These are phyloP conservation scores for Crepidotus variabilis DNA, from an alignment of 768 basidiomycete species.

Conservation along the genomic window DNA sequence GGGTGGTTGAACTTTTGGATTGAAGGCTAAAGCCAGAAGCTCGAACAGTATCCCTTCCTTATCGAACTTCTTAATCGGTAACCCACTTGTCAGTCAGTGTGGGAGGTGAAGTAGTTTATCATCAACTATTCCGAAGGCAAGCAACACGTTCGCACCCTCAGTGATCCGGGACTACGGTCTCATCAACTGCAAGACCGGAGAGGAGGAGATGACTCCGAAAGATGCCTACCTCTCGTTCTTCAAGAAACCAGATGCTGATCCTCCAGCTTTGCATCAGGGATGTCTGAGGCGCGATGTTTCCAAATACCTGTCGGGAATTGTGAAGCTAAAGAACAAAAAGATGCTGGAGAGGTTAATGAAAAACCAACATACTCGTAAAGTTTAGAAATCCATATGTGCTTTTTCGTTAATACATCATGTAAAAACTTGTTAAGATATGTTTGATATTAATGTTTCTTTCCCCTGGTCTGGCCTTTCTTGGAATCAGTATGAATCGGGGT, in stretches of 20 bases:
- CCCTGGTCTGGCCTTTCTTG: conserved; percentile 23
- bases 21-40: conserved; percentile 10
- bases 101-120: conserved; percentile 31
- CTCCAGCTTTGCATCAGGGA: conserved; percentile 32
- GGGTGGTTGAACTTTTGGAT: conserved; percentile 24
- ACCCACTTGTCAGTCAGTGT: conserved; percentile 26
- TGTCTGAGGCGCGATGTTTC: conserved; percentile 27
- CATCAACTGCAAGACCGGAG: conserved; percentile 23
- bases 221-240: conserved; percentile 31
- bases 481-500: conserved; percentile 30
- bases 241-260: conserved; percentile 15
- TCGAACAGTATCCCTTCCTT: conserved; percentile 12
- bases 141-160: conserved; percentile 7
- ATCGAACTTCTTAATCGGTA: conserved; percentile 20
- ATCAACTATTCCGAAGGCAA: conserved; percentile 5
- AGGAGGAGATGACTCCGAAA: conserved; percentile 23
- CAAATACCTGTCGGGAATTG: conserved; percentile 17
- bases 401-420: too few species aligned
- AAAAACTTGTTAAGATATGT: too few species aligned
- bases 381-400: too few species aligned
- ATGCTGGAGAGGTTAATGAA: conserved; percentile 25
- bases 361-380: conserved; percentile 23
- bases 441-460: conserved; percentile 19
- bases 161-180: conserved; percentile 31
- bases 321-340: conserved; percentile 21